phyloP scores from a whole-genome alignment of 139 green algal species.

The Gonium pectorale region DNA sequence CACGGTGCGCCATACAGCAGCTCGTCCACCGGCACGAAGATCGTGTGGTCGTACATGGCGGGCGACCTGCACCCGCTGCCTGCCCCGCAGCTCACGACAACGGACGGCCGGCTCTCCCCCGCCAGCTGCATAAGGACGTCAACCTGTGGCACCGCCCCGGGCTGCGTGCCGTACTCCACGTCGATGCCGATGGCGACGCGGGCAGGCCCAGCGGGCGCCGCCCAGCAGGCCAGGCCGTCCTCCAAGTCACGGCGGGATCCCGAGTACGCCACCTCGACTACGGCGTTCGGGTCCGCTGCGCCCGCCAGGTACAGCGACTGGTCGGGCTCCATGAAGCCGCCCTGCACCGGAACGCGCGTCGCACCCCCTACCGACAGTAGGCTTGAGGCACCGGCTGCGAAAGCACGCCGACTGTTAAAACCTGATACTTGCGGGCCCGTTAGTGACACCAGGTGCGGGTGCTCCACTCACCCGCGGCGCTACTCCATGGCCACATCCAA shows the following conservation, averaged over 20 bases:
- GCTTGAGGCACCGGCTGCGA: too few species aligned
- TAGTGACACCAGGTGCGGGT: too few species aligned
- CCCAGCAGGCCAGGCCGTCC: background rate
- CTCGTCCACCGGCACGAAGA: background rate
- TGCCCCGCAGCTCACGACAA: background rate
- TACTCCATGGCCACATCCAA: too few species aligned
- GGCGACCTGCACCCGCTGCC: background rate
- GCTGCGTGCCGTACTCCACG: background rate
- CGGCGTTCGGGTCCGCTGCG: background rate
- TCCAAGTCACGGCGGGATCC: background rate
- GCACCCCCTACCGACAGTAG: too few species aligned
- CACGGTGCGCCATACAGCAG: background rate
- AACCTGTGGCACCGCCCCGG: background rate
- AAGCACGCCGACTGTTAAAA: too few species aligned
- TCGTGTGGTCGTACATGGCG: background rate
- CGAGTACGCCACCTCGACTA: background rate
- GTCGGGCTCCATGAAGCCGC: too few species aligned
- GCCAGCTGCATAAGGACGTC: background rate
- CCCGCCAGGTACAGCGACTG: too few species aligned
- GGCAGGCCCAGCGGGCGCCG: background rate
- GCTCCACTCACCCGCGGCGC: too few species aligned
- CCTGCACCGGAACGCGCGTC: too few species aligned
- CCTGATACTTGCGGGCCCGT: too few species aligned
- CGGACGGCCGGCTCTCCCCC: background rate
- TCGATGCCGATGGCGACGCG: background rate